Percentiles rank a stretch among this genome's conserved stretches.
phyloP scores from a whole-genome alignment of 495 filamentous ascomycete species.

The Talaromyces wortmannii region DNA sequence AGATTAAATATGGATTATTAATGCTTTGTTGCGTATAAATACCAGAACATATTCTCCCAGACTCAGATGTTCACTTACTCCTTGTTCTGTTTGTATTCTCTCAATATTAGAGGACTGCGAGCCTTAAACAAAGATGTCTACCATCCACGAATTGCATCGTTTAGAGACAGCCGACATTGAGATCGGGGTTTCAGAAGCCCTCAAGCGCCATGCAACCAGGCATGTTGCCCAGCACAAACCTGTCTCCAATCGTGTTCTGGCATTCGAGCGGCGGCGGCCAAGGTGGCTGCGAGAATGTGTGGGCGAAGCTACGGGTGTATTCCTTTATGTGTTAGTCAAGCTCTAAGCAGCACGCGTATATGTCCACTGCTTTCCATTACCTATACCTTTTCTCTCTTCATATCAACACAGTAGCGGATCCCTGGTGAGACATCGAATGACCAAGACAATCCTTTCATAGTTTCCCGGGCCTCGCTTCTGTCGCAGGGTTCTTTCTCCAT shows the following conservation, averaged over 20 bases:
- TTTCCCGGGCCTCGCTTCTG: slow-evolving; percentile 40
- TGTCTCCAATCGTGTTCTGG: slow-evolving; percentile 39
- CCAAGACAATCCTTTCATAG: slow-evolving; percentile 6
- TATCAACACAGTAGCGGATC: neutral
- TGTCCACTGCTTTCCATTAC: too few species aligned
- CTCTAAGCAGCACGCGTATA: too few species aligned
- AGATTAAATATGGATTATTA: too few species aligned
- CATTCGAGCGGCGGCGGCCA: slow-evolving; percentile 41
- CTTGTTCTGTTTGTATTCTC: too few species aligned
- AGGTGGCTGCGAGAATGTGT: slow-evolving; percentile 38
- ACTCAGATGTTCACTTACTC: too few species aligned
- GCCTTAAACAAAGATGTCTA: neutral
- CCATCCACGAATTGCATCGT: slow-evolving; percentile 13
- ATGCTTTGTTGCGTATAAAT: too few species aligned
- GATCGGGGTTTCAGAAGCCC: slow-evolving; percentile 40
- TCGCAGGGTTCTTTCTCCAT: slow-evolving; percentile 37
- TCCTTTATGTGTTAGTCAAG: slow-evolving; percentile 38
- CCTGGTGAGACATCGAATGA: neutral
- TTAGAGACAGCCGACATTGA: slow-evolving; percentile 30
- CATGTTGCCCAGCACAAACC: slow-evolving; percentile 35
- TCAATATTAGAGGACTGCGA: too few species aligned
- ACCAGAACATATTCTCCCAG: too few species aligned
- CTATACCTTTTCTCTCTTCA: neutral
- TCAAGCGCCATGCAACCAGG: slow-evolving; percentile 35
- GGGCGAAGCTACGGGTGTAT: slow-evolving; percentile 45